A percentile compares a stretch with the other conserved stretches of the same genome.
Conservation (phyloP, 371 early-diverging fungal genomes). For the Umbelopsis sp. region DNA sequence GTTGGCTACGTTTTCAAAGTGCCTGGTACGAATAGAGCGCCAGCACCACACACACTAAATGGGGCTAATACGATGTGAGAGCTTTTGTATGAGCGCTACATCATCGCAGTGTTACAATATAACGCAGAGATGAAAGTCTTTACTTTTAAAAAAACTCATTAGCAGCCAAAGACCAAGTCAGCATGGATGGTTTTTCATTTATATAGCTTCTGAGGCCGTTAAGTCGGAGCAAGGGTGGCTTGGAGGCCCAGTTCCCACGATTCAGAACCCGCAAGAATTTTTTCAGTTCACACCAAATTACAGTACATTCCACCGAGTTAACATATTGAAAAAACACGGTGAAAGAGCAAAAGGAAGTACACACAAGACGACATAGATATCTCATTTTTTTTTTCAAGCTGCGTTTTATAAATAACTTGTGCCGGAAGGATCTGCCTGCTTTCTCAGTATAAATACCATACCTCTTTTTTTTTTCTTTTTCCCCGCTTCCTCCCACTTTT, state of each 20-base stretch:
- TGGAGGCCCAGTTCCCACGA: conserved; percentile 9
- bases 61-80: neutral
- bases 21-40: neutral
- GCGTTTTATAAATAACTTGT: neutral
- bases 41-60: neutral
- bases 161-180: too few relatives aligned
- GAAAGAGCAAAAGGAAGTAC: neutral
- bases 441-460: neutral
- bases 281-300: conserved; percentile 10
- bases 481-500: conserved; percentile 1
- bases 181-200: too few relatives aligned
- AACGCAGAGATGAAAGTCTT: too few relatives aligned
- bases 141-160: too few relatives aligned
- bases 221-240: neutral
- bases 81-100: too few relatives aligned
- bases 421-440: neutral
- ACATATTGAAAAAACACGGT: conserved; percentile 5
- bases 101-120: too few relatives aligned
- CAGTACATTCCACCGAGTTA: conserved; percentile 18
- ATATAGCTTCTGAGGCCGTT: too few relatives aligned
- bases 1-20: neutral
- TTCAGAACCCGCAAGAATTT: conserved; percentile 1
- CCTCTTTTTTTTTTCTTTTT: neutral
- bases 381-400: too few relatives aligned
- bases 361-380: neutral